Percentiles rank a stretch among this genome's conserved stretches.
Conservation (phyloP, 768 basidiomycete genomes). For the Boletus subcaerulescens region DNA sequence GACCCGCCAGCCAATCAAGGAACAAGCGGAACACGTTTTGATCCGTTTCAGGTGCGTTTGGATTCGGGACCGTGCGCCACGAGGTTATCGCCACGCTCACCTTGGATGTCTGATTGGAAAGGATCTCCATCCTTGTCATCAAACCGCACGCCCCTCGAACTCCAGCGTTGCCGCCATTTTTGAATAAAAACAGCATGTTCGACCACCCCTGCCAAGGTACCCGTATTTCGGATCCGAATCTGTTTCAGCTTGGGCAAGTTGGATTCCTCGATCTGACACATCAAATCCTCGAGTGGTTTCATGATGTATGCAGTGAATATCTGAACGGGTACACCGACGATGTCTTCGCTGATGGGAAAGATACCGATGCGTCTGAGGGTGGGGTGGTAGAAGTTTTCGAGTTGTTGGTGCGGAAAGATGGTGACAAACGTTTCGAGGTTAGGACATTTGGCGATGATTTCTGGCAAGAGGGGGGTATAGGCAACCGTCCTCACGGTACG, state of each 20-base stretch:
- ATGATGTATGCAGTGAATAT: slow-evolving; percentile 41
- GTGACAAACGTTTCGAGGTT: slow-evolving; percentile 42
- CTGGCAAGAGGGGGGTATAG: slow-evolving; percentile 32
- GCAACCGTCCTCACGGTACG: slow-evolving; percentile 38
- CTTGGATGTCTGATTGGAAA: slow-evolving; percentile 8
- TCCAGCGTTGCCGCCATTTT: slow-evolving; percentile 31
- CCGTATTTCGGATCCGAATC: slow-evolving; percentile 40
- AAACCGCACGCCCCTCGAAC: slow-evolving; percentile 26
- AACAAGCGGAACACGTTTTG: background rate
- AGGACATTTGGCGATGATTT: slow-evolving; percentile 38
- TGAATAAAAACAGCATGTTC: slow-evolving; percentile 26
- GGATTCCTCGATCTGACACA: slow-evolving; percentile 37
- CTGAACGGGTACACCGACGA: slow-evolving; percentile 34
- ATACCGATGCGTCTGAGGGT: slow-evolving; percentile 43
- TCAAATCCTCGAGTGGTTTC: slow-evolving; percentile 38
- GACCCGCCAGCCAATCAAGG: background rate
- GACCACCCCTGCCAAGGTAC: slow-evolving; percentile 34
- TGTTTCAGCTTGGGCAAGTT: slow-evolving; percentile 34
- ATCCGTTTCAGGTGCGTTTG: background rate
- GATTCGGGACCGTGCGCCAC: background rate
- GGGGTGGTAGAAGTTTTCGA: slow-evolving; percentile 38
- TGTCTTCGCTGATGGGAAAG: slow-evolving; percentile 39
- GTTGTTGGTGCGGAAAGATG: slow-evolving; percentile 34
- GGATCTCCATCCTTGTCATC: slow-evolving; percentile 32
- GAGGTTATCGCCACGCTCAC: background rate